phyloP scores from a whole-genome alignment of 148 eudicot species.

The Silene conica region DNA sequence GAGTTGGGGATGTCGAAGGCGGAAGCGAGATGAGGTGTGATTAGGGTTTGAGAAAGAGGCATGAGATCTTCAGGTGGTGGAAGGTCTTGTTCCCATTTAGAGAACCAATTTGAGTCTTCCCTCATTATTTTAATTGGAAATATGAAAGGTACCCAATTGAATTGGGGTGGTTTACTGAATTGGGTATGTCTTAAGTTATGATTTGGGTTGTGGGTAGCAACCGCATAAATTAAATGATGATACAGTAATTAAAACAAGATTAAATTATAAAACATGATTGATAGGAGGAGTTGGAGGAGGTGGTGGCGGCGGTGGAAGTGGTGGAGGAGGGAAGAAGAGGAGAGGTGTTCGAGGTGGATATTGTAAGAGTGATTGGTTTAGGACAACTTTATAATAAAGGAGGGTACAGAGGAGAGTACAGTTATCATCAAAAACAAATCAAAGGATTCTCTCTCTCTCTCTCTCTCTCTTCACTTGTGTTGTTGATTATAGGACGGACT shows the following conservation, averaged over 20 bases:
- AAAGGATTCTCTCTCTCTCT: neutral
- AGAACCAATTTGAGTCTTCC: constrained; percentile 81
- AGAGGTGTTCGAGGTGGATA: constrained; percentile 95
- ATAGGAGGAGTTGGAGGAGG: constrained; percentile 6
- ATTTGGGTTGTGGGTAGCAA: constrained; percentile 14
- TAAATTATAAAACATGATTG: neutral
- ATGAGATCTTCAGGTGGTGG: constrained; percentile 80
- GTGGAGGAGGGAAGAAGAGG: constrained; percentile 1
- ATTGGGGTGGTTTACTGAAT: constrained; percentile 16
- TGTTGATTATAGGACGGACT: neutral
- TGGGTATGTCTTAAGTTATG: constrained; percentile 23
- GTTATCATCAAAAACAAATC: constrained; percentile 18
- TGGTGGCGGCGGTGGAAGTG: neutral
- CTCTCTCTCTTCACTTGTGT: neutral
- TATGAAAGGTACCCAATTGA: constrained; percentile 22
- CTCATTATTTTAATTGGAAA: constrained; percentile 41
- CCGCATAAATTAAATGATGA: neutral
- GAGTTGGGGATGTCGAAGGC: constrained; percentile 68
- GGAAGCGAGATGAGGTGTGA: constrained; percentile 75
- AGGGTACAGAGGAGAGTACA: constrained; percentile 19
- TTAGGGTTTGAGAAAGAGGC: constrained; percentile 80
- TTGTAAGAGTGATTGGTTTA: constrained; percentile 36
- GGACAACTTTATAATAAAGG: constrained; percentile 40
- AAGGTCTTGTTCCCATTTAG: constrained; percentile 80
- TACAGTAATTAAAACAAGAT: neutral